Evolutionary conservation across 2,329 filamentous ascomycete genomes (phyloP).

Genomic region (Hypomyces rosellus): DNA sequence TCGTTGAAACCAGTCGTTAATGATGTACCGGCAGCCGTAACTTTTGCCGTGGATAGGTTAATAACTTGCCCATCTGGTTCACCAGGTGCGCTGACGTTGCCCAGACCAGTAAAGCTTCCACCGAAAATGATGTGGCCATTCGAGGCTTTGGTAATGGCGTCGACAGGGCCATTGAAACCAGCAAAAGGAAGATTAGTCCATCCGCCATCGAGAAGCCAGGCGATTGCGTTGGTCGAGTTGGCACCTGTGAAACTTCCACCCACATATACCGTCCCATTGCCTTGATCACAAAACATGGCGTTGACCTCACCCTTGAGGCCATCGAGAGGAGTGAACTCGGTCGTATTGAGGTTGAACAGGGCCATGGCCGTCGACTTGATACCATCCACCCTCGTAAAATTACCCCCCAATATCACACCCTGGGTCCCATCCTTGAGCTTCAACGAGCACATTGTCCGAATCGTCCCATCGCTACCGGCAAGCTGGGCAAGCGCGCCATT

Average conservation of each 20-base stretch:
- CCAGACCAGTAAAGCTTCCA: slow-evolving; percentile 80
- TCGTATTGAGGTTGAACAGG: slow-evolving; percentile 68
- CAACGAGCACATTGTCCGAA: slow-evolving; percentile 83
- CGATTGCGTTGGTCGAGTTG: slow-evolving; percentile 84
- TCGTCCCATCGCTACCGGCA: slow-evolving; percentile 72
- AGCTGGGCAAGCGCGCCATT: slow-evolving; percentile 76
- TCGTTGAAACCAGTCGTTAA: slow-evolving; percentile 61
- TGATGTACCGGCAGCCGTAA: slow-evolving; percentile 60
- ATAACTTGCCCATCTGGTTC: slow-evolving; percentile 70
- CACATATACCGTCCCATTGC: slow-evolving; percentile 75
- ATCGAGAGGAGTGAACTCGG: slow-evolving; percentile 63
- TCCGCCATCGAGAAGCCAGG: slow-evolving; percentile 62
- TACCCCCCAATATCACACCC: slow-evolving; percentile 83
- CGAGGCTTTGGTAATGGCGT: slow-evolving; percentile 71
- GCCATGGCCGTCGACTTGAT: slow-evolving; percentile 73
- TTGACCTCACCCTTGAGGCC: slow-evolving; percentile 80
- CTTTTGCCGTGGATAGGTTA: slow-evolving; percentile 73
- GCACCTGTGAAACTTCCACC: slow-evolving; percentile 76
- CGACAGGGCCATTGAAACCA: slow-evolving; percentile 90
- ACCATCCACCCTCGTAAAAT: slow-evolving; percentile 85
- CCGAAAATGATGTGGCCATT: slow-evolving; percentile 89
- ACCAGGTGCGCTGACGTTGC: slow-evolving; percentile 66
- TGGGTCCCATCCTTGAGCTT: slow-evolving; percentile 58
- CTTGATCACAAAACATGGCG: slow-evolving; percentile 73
- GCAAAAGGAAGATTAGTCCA: slow-evolving; percentile 83